Percentiles rank a stretch among this genome's conserved stretches.
phyloP scores from a whole-genome alignment of 2,329 filamentous ascomycete genomes.

The Lachnellula arida region DNA sequence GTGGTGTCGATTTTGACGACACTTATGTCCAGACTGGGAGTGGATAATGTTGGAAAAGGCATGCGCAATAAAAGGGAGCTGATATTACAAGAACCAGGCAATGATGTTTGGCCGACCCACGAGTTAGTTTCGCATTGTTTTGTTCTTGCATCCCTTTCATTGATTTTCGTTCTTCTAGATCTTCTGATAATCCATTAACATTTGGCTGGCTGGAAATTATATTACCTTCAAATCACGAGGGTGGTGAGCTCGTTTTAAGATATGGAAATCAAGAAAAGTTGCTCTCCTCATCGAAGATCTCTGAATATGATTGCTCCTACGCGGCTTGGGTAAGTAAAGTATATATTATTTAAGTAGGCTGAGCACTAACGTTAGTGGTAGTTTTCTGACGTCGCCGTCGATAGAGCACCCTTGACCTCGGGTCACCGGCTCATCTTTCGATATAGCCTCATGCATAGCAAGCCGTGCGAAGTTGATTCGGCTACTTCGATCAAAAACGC shows the following conservation, averaged over 20 bases:
- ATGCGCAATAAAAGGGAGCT: not conserved
- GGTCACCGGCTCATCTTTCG: not conserved
- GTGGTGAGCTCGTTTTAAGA: not conserved
- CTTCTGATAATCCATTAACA: not conserved
- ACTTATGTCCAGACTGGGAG: too few relatives aligned
- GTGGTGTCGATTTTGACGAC: not conserved
- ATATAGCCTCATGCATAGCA: not conserved
- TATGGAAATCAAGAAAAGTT: not conserved
- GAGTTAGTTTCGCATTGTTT: not conserved
- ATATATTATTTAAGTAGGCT: not conserved
- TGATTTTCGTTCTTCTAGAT: not conserved
- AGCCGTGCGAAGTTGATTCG: not conserved
- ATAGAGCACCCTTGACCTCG: not conserved
- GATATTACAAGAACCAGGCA: not conserved
- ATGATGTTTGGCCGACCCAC: not conserved
- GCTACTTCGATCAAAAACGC: not conserved
- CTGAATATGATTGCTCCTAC: not conserved
- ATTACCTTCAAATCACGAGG: not conserved
- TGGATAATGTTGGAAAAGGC: too few relatives aligned
- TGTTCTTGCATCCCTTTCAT: too few relatives aligned
- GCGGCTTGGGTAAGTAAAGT: not conserved
- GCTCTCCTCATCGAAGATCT: not conserved
- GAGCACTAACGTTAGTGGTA: not conserved
- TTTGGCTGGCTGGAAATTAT: not conserved
- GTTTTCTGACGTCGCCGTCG: not conserved